A percentile compares a stretch with the other conserved stretches of the same genome.
Conservation (phyloP, 495 filamentous ascomycete species). For the Pseudomonodictys pantanalensis region DNA sequence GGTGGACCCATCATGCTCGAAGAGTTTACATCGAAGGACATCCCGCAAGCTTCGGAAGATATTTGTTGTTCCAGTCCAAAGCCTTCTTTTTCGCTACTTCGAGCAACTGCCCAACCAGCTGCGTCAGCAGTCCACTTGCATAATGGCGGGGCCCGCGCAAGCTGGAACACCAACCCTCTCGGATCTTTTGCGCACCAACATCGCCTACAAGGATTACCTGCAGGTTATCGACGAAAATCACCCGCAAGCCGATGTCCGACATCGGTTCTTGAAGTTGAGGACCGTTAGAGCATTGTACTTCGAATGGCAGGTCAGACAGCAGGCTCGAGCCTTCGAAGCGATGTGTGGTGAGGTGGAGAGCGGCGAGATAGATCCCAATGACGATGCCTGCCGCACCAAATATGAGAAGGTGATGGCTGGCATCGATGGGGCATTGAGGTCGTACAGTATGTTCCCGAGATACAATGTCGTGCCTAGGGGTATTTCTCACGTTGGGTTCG, state of each 20-base stretch:
- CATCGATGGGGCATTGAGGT: neutral
- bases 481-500: neutral
- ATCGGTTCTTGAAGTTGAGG: neutral
- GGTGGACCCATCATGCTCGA: no score
- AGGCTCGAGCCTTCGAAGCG: neutral
- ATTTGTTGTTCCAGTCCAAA: no score
- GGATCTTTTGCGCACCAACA: no score
- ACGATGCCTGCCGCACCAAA: neutral
- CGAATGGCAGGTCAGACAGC: neutral
- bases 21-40: no score
- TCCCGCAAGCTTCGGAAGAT: no score
- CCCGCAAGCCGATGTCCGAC: slow-evolving; percentile 10
- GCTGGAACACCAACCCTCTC: no score
- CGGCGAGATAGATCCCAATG: neutral
- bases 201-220: neutral
- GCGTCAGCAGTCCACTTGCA: no score
- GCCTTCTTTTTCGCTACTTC: no score
- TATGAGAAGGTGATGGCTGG: neutral
- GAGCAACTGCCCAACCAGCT: no score
- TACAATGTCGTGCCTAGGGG: neutral
- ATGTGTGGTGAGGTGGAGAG: neutral
- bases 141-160: no score
- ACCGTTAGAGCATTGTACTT: neutral
- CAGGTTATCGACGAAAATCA: neutral
- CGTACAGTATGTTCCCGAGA: neutral